Percentiles rank a stretch among this genome's conserved stretches.
Evolutionary conservation across 2,329 filamentous ascomycete species (phyloP).

Genomic region (Cordyceps cateniannulata): DNA sequence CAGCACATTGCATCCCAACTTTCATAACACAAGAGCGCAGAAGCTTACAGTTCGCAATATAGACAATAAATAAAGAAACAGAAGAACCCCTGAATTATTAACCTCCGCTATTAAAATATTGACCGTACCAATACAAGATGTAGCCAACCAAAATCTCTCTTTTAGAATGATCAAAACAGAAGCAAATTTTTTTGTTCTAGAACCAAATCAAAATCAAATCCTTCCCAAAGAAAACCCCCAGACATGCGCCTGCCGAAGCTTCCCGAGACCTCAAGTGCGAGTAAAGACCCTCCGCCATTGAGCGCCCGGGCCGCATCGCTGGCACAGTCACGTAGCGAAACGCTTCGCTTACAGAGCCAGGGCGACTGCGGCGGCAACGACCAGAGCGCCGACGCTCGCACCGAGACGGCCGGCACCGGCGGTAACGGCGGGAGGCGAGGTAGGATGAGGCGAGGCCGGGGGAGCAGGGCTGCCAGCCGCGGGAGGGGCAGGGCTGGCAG

Average conservation of each 20-base stretch:
- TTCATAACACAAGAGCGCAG: too few species aligned
- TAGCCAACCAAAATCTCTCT: neutral
- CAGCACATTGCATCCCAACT: too few species aligned
- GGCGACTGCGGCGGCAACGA: conserved; percentile 32
- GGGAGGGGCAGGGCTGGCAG: conserved; percentile 6
- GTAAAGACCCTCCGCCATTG: too few species aligned
- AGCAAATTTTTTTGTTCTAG: conserved; percentile 2
- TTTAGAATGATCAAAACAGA: neutral
- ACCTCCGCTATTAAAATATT: conserved; percentile 8
- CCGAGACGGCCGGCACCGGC: conserved; percentile 32
- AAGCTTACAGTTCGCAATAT: too few species aligned
- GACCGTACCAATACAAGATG: neutral
- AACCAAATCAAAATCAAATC: neutral
- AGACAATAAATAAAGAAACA: neutral
- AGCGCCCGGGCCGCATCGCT: neutral
- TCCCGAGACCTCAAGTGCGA: too few species aligned
- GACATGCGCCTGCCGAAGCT: neutral
- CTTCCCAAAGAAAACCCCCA: neutral
- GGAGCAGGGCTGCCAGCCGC: conserved; percentile 7
- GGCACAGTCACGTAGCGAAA: too few species aligned
- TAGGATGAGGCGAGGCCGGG: conserved; percentile 11
- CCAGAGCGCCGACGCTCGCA: conserved; percentile 29
- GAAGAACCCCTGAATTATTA: conserved; percentile 8
- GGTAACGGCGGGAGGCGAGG: conserved; percentile 21
- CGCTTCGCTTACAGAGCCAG: conserved; percentile 26